phyloP scores from a whole-genome alignment of 352 stramenopile species.

The Phytophthora ohioensis region DNA sequence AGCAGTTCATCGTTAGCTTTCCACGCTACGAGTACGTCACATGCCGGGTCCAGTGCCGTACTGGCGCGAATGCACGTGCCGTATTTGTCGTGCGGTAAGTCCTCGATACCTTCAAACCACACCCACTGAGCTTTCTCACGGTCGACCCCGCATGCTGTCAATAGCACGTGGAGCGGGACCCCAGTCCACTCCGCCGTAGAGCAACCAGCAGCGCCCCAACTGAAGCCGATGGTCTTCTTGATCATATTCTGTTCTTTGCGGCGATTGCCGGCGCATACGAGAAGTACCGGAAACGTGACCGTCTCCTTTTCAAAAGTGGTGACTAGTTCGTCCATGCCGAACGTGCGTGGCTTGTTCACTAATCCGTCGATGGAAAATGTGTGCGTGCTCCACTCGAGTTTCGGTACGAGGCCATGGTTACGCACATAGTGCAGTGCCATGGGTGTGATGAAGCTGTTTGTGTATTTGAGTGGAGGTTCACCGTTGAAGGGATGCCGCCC shows the following conservation, averaged over 20 bases:
- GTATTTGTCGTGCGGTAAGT: conserved; percentile 92
- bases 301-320: conserved; percentile 46
- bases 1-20: conserved; percentile 92
- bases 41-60: conserved; percentile 88
- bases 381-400: conserved; percentile 83
- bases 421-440: conserved; percentile 94
- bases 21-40: conserved; percentile 93
- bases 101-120: conserved; percentile 90
- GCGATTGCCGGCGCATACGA: conserved; percentile 95
- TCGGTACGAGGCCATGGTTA: conserved; percentile 92
- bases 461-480: conserved; percentile 85
- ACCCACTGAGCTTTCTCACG: conserved; percentile 77
- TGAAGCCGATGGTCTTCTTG: conserved; percentile 95
- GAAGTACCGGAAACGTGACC: conserved; percentile 85
- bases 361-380: conserved; percentile 73
- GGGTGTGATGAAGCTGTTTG: conserved; percentile 92
- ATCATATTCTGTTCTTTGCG: conserved; percentile 96
- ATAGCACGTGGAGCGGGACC: conserved; percentile 84
- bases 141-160: conserved; percentile 78
- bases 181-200: conserved; percentile 93
- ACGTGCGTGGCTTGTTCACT: conserved; percentile 53
- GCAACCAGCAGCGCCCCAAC: conserved; percentile 90
- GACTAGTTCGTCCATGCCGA: conserved; percentile 51
- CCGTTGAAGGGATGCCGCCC: conserved; percentile 96
- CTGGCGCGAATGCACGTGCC: conserved; percentile 91